Conservation (phyloP, 768 basidiomycete genomes). For the Mrakia hoshinonis region DNA sequence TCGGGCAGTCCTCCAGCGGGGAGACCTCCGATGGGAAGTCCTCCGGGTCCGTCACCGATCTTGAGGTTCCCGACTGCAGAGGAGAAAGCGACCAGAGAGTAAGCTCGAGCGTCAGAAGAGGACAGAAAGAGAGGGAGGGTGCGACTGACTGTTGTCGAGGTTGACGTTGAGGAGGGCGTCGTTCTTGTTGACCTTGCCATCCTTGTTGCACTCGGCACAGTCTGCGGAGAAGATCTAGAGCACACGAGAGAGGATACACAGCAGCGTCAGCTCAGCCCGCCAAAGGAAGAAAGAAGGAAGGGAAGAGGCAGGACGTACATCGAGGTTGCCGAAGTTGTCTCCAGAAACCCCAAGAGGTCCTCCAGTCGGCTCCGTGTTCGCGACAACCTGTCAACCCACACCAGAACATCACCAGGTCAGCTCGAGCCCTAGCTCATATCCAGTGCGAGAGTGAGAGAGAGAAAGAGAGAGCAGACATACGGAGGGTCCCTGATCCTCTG, state of each 20-base stretch:
- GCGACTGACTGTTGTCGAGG: conserved; percentile 6
- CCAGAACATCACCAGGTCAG: neutral
- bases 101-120: neutral
- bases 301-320: neutral
- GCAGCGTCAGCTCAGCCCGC: neutral
- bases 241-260: neutral
- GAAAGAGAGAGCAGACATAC: conserved; percentile 1
- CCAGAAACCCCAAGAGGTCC: neutral
- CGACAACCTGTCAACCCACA: neutral
- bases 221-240: conserved; percentile 8
- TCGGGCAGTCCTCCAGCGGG: neutral
- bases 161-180: neutral
- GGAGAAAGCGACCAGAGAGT: neutral
- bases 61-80: conserved; percentile 5
- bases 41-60: neutral
- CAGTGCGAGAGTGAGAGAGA: neutral
- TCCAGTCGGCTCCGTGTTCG: conserved; percentile 11
- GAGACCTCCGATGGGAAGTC: neutral
- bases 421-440: neutral
- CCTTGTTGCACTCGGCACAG: neutral
- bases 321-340: conserved; percentile 9
- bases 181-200: neutral
- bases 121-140: neutral
- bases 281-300: neutral
- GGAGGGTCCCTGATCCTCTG: conserved; percentile 6